A percentile compares a stretch with the other conserved stretches of the same genome.
phyloP scores from a whole-genome alignment of 352 stramenopile species.

The Pythium brassicae region DNA sequence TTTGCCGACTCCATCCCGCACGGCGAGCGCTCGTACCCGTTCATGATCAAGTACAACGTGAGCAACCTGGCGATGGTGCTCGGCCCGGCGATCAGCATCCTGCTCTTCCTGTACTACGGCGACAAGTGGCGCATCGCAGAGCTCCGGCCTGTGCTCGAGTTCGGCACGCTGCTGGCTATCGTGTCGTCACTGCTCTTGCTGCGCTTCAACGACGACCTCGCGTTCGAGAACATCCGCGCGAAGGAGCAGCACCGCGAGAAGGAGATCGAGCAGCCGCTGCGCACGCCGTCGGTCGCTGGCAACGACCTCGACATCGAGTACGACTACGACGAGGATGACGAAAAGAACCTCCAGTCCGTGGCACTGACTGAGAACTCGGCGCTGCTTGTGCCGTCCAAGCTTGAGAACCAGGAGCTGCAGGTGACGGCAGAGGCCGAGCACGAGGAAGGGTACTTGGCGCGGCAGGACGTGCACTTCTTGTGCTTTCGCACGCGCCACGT shows the following conservation, averaged over 20 bases:
- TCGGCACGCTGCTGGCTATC: slow-evolving; percentile 54
- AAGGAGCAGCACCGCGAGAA: slow-evolving; percentile 1
- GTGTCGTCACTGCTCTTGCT: slow-evolving; percentile 62
- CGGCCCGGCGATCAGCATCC: slow-evolving; percentile 50
- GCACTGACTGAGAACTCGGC: background rate
- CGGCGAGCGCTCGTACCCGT: slow-evolving; percentile 63
- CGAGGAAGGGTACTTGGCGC: slow-evolving; percentile 1
- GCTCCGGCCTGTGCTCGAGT: slow-evolving; percentile 60
- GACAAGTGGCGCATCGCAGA: slow-evolving; percentile 66
- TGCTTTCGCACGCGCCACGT: slow-evolving; percentile 41
- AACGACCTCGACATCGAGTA: slow-evolving; percentile 67
- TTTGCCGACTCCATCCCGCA: slow-evolving; percentile 81
- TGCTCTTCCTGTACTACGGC: slow-evolving; percentile 68
- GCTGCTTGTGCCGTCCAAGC: background rate
- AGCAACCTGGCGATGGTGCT: slow-evolving; percentile 43
- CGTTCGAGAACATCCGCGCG: slow-evolving; percentile 37
- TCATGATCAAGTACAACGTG: slow-evolving; percentile 71
- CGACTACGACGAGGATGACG: slow-evolving; percentile 38
- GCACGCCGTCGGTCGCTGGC: slow-evolving; percentile 55
- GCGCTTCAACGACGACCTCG: slow-evolving; percentile 73
- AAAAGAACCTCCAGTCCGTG: background rate
- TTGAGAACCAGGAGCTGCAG: background rate
- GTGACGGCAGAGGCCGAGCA: background rate
- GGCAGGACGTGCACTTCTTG: slow-evolving; percentile 27
- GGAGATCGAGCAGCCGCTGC: slow-evolving; percentile 30